Evolutionary conservation across 768 basidiomycete species (phyloP).

Genomic region (Suillus subluteus): DNA sequence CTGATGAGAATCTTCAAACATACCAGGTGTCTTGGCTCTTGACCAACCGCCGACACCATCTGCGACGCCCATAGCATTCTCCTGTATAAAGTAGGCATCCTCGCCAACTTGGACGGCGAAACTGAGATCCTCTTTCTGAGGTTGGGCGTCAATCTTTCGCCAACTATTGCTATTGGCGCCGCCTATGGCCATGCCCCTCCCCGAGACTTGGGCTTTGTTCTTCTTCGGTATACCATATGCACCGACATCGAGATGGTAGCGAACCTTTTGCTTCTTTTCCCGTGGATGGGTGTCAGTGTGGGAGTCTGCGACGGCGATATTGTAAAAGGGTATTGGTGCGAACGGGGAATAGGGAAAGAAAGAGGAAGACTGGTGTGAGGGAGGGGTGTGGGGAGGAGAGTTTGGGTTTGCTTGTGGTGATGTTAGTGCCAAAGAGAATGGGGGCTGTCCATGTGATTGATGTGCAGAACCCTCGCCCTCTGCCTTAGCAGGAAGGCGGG

Average conservation of each 20-base stretch:
- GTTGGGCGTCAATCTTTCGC: slow-evolving; percentile 31
- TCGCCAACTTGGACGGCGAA: slow-evolving; percentile 86
- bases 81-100: slow-evolving; percentile 84
- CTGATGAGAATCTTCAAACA: slow-evolving; percentile 15
- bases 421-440: slow-evolving; percentile 49
- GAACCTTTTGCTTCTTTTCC: slow-evolving; percentile 35
- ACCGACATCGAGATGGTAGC: slow-evolving; percentile 69
- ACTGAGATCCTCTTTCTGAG: slow-evolving; percentile 37
- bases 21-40: slow-evolving; percentile 41
- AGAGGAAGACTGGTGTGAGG: slow-evolving; percentile 33
- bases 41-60: slow-evolving; percentile 97
- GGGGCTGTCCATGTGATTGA: slow-evolving; percentile 35
- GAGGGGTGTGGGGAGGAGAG: slow-evolving; percentile 30
- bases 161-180: slow-evolving; percentile 23
- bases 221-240: slow-evolving; percentile 86
- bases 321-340: slow-evolving; percentile 33
- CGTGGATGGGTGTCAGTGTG: slow-evolving; percentile 33
- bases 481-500: slow-evolving; percentile 50
- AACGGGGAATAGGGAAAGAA: slow-evolving; percentile 42
- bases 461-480: slow-evolving; percentile 47
- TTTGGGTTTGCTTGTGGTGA: slow-evolving; percentile 41
- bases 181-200: slow-evolving; percentile 20
- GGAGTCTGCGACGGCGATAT: slow-evolving; percentile 26
- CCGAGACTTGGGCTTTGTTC: slow-evolving; percentile 30
- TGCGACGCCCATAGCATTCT: slow-evolving; percentile 91